A percentile compares a stretch with the other conserved stretches of the same genome.
These are phyloP conservation scores for Saturnispora mendoncae DNA, from an alignment of 805 yeast genomes.

Conservation along the genomic window DNA sequence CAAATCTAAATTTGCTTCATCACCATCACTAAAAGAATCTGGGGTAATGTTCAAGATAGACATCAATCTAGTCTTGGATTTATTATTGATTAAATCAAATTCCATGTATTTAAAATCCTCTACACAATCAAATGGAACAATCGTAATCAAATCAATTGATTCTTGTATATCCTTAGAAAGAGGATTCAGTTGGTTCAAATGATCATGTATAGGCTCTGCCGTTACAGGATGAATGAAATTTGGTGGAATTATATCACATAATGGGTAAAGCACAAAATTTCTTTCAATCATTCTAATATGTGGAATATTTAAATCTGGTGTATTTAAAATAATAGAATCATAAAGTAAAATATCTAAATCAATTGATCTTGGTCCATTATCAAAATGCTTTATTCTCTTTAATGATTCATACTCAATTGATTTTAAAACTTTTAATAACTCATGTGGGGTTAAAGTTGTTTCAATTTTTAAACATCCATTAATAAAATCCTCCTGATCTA, in stretches of 20 bases:
- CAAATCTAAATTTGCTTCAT: constrained; percentile 32
- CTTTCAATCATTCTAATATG: constrained; percentile 85
- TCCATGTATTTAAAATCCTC: constrained; percentile 25
- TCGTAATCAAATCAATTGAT: constrained; percentile 39
- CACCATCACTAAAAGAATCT: constrained; percentile 93
- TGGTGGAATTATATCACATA: constrained; percentile 71
- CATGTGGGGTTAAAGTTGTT: constrained; percentile 59
- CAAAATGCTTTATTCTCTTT: constrained; percentile 64
- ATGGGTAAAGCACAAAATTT: constrained; percentile 81
- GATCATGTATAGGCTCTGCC: constrained; percentile 69
- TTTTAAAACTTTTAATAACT: constrained; percentile 54
- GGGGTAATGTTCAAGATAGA: constrained; percentile 86
- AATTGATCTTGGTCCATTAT: constrained; percentile 87
- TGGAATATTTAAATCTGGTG: constrained; percentile 61
- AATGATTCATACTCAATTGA: constrained; percentile 68
- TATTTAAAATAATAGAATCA: constrained; percentile 49
- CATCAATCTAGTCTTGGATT: constrained; percentile 63
- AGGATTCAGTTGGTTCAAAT: constrained; percentile 39
- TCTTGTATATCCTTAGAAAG: constrained; percentile 35
- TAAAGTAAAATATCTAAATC: constrained; percentile 83
- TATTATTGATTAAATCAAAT: constrained; percentile 38
- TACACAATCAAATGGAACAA: constrained; percentile 36
- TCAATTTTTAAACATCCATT: constrained; percentile 70
- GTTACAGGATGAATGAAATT: constrained; percentile 71
- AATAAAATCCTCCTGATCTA: constrained; percentile 70